Base-by-base conservation (phyloP, 495 filamentous ascomycete species). In the Penicillium maclennaniae region DNA sequence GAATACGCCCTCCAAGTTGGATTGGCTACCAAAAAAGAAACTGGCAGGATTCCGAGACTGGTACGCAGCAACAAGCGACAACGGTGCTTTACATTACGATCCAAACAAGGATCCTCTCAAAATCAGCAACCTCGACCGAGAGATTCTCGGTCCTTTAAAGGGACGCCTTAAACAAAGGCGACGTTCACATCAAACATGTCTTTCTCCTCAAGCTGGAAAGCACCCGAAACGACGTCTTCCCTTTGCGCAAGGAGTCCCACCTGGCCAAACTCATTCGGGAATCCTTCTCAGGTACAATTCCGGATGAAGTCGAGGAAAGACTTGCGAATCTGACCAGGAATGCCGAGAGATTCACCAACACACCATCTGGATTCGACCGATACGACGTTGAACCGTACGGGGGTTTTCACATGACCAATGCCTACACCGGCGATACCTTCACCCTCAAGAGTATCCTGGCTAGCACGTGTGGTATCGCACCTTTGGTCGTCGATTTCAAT, bases 161-260 rank as follows among this genome's bases (percentile, higher is more conserved):
- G 5, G 54, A 72, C 19, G 58, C 62, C 1, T 54, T 75, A 5
- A 61, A 60, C 15, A 54, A 59, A 19, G 59, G 62, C 3, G 54
- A 59, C 20, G 56, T 67, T n/a, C 55, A 52, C 3, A 66, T 75
- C 38, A 63, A 65, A 27, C 72, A 77, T 45, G 58, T 77, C 41
- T 61, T 75, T 27, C 36, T 77, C 6, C 50, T 77, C 44, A 67
- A 72, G 44, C 53, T 77, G 37, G 73, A 77, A 60, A 73, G 70
- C 31, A 74, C 73, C 12, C 63, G 73, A 25, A 69, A 66, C 43
- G 73, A 77, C 55, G 63, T 74, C 16, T 77, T 77, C 53, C 73
- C 73, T 1, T 46, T 75, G 9, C 63, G 67, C 36, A 73, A 73
- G 19, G 65, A 69, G 14, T 67, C 63, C 8, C 49, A 52, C 14